Conservation (phyloP, 2,329 filamentous ascomycete species). For the Sphaerostilbella broomeana region DNA sequence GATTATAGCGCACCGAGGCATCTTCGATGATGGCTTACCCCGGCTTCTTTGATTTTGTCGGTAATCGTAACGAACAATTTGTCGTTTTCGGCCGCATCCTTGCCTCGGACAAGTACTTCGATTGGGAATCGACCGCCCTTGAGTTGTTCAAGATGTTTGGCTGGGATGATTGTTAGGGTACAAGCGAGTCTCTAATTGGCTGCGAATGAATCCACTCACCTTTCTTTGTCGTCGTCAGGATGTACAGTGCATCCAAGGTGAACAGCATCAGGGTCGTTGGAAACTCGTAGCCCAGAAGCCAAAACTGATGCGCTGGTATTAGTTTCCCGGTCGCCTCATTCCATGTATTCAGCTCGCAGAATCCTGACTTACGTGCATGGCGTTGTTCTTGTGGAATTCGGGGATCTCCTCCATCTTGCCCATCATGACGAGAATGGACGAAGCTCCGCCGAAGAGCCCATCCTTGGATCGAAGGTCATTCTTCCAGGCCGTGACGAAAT, state of each 20-base stretch:
- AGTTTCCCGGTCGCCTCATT: background rate
- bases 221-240: constrained; percentile 96
- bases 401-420: constrained; percentile 88
- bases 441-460: constrained; percentile 75
- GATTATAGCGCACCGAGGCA: too few relatives aligned
- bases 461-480: constrained; percentile 86
- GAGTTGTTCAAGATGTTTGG: constrained; percentile 85
- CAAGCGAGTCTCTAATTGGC: constrained; percentile 15
- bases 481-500: constrained; percentile 90
- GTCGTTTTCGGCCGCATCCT: constrained; percentile 84
- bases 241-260: constrained; percentile 79
- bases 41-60: constrained; percentile 79
- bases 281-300: constrained; percentile 97
- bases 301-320: constrained; percentile 59
- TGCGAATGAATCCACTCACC: constrained; percentile 47
- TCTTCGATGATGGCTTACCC: constrained; percentile 51
- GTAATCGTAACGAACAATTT: constrained; percentile 81
- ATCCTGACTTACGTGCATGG: constrained; percentile 68
- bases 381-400: constrained; percentile 91
- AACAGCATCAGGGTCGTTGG: constrained; percentile 92
- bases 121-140: constrained; percentile 89
- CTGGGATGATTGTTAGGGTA: constrained; percentile 38
- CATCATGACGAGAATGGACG: constrained; percentile 83
- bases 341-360: background rate
- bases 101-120: constrained; percentile 85